Conservation (phyloP, 2,329 filamentous ascomycete species). For the Pseudocercospora macadamiae region DNA sequence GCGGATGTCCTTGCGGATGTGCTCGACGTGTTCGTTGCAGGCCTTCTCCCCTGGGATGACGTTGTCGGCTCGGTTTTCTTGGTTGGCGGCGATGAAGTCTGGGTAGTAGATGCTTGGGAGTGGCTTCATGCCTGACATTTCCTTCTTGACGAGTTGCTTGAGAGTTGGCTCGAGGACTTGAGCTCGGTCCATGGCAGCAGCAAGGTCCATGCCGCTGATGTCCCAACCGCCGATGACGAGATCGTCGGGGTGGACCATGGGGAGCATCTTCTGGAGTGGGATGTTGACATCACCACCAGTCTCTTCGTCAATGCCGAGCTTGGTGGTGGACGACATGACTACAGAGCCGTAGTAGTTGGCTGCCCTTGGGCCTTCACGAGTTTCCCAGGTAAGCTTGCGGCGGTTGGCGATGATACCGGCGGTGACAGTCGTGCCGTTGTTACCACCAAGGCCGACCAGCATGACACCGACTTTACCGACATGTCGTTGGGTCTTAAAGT, state of each 20-base stretch:
- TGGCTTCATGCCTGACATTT: slow-evolving; percentile 86
- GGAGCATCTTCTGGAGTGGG: slow-evolving; percentile 89
- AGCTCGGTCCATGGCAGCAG: slow-evolving; percentile 92
- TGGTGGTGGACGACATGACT: slow-evolving; percentile 95
- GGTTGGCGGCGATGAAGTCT: slow-evolving; percentile 98
- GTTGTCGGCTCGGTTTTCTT: slow-evolving; percentile 95
- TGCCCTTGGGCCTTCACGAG: slow-evolving; percentile 79
- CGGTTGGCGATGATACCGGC: slow-evolving; percentile 97
- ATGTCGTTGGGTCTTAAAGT: slow-evolving; percentile 96
- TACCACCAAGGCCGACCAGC: slow-evolving; percentile 96
- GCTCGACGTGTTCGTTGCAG: slow-evolving; percentile 83
- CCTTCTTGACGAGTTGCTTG: slow-evolving; percentile 86
- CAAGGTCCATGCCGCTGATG: slow-evolving; percentile 87
- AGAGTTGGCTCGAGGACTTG: slow-evolving; percentile 93
- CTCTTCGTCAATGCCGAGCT: slow-evolving; percentile 84
- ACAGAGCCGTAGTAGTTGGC: slow-evolving; percentile 99
- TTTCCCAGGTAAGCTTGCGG: slow-evolving; percentile 84
- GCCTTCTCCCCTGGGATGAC: slow-evolving; percentile 81
- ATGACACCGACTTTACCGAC: slow-evolving; percentile 94
- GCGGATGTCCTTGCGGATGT: slow-evolving; percentile 88
- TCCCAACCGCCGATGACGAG: slow-evolving; percentile 96
- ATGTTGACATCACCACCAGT: slow-evolving; percentile 92
- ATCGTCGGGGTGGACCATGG: slow-evolving; percentile 90
- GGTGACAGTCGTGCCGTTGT: slow-evolving; percentile 97
- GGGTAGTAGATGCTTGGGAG: slow-evolving; percentile 97